phyloP scores from a whole-genome alignment of 208 protist genomes.

The Leptomonas seymouri region DNA sequence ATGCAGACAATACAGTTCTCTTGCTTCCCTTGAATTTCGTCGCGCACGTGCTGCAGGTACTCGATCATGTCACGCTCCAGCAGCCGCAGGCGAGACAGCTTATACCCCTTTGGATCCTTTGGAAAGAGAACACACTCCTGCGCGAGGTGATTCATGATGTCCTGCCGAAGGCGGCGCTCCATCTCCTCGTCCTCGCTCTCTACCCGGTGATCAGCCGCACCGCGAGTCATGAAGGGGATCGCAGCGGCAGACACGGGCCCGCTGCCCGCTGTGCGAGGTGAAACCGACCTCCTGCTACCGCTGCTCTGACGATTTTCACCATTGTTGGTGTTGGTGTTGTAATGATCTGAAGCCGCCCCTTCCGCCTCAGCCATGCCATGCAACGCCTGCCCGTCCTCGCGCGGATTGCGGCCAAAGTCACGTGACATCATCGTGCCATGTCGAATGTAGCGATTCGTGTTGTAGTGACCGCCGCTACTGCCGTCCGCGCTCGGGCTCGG shows the following conservation, averaged over 20 bases:
- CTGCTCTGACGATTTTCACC: background rate
- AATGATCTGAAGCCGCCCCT: too few relatives aligned
- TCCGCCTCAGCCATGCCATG: conserved; percentile 12
- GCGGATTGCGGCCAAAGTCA: conserved; percentile 32
- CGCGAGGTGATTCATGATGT: conserved; percentile 69
- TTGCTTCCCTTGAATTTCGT: conserved; percentile 69
- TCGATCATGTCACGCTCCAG: conserved; percentile 84
- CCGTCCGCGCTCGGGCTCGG: background rate
- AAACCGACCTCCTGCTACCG: background rate
- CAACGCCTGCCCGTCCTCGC: conserved; percentile 35
- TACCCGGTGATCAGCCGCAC: conserved; percentile 20
- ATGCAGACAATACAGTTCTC: conserved; percentile 87
- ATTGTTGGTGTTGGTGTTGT: conserved; percentile 9
- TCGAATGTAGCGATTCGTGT: conserved; percentile 11
- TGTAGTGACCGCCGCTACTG: conserved; percentile 4
- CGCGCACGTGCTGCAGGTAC: conserved; percentile 82
- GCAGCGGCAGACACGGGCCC: conserved; percentile 7
- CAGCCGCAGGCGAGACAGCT: conserved; percentile 68
- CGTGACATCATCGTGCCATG: conserved; percentile 29
- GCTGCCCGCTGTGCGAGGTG: background rate
- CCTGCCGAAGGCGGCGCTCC: conserved; percentile 60
- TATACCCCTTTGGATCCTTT: conserved; percentile 51
- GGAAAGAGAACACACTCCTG: conserved; percentile 66
- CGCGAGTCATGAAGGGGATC: conserved; percentile 24
- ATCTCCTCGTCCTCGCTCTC: conserved; percentile 59